Percentiles rank a stretch among this genome's conserved stretches.
Evolutionary conservation across 208 protist genomes (phyloP).

Genomic region (Angomonas ambiguus): DNA sequence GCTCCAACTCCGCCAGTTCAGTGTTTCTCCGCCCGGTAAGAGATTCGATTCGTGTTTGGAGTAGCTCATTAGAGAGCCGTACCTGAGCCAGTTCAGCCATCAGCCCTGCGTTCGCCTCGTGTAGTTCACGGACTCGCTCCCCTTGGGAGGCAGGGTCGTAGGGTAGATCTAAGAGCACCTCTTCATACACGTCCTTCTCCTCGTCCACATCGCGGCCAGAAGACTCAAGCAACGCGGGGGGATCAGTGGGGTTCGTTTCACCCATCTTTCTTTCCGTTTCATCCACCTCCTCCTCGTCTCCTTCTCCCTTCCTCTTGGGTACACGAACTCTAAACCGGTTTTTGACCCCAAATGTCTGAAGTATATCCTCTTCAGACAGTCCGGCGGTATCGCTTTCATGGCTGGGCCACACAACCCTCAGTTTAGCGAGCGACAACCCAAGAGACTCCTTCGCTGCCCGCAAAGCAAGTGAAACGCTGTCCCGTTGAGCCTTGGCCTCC

Average conservation of each 20-base stretch:
- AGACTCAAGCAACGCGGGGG: conserved; percentile 14
- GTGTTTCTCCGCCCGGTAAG: conserved; percentile 26
- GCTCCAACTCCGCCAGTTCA: conserved; percentile 27
- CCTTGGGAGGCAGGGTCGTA: conserved; percentile 28
- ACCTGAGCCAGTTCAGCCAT: conserved; percentile 68
- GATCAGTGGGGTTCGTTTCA: conserved; percentile 19
- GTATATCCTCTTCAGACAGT: conserved; percentile 61
- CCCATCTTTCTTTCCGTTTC: conserved; percentile 10
- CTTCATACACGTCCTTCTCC: conserved; percentile 17
- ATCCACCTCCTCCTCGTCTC: conserved; percentile 10
- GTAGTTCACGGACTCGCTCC: conserved; percentile 68
- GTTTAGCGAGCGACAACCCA: conserved; percentile 56
- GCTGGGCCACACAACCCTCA: conserved; percentile 80
- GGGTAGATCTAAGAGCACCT: conserved; percentile 25
- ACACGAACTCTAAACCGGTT: conserved; percentile 13
- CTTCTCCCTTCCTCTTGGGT: not conserved
- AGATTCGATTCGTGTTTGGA: conserved; percentile 43
- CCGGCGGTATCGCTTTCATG: conserved; percentile 60
- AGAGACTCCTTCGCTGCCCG: conserved; percentile 36
- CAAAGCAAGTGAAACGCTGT: conserved; percentile 42
- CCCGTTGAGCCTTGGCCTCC: conserved; percentile 68
- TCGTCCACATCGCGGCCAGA: not conserved
- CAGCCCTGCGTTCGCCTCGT: conserved; percentile 74
- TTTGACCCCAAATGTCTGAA: conserved; percentile 43
- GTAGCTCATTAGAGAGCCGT: conserved; percentile 66